Percentiles rank a stretch among this genome's conserved stretches.
phyloP scores from a whole-genome alignment of 2,329 filamentous ascomycete species.

The Malbranchea zuffiana region DNA sequence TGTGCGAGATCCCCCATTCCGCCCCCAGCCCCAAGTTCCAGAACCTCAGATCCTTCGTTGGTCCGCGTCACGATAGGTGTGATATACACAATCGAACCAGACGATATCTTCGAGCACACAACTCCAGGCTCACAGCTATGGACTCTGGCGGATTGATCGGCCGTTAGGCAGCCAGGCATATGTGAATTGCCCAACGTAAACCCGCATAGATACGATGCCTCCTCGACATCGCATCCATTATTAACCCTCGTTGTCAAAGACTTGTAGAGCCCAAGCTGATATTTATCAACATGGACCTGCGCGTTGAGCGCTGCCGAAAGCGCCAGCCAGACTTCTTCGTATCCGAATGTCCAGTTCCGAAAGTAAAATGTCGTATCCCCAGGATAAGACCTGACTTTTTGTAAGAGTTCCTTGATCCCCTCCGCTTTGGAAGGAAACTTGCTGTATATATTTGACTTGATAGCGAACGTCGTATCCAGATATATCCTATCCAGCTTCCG shows the following conservation, averaged over 20 bases:
- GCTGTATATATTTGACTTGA: conserved; percentile 38
- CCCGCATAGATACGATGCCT: conserved; percentile 59
- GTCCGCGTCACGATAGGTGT: conserved; percentile 59
- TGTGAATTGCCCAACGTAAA: conserved; percentile 62
- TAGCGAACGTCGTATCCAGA: conserved; percentile 72
- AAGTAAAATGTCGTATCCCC: conserved; percentile 69
- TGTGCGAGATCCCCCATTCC: conserved; percentile 65
- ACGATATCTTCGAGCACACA: conserved; percentile 33
- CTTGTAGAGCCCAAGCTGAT: conserved; percentile 63
- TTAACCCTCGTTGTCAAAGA: conserved; percentile 44
- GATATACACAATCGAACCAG: conserved; percentile 57
- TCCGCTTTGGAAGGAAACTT: conserved; percentile 57
- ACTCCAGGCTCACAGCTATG: conserved; percentile 74
- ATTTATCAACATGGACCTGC: conserved; percentile 70
- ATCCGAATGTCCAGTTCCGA: conserved; percentile 83
- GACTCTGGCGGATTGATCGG: conserved; percentile 51
- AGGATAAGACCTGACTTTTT: conserved; percentile 58
- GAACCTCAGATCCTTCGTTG: conserved; percentile 50
- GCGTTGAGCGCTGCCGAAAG: conserved; percentile 59
- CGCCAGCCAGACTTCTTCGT: conserved; percentile 85
- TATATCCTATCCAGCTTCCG: conserved; percentile 71
- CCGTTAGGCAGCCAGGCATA: conserved; percentile 63
- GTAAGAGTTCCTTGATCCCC: conserved; percentile 62
- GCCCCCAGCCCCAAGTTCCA: conserved; percentile 67
- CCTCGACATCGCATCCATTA: conserved; percentile 36